phyloP scores from a whole-genome alignment of 176 grass and related monocot genomes.

The Secale cereale region DNA sequence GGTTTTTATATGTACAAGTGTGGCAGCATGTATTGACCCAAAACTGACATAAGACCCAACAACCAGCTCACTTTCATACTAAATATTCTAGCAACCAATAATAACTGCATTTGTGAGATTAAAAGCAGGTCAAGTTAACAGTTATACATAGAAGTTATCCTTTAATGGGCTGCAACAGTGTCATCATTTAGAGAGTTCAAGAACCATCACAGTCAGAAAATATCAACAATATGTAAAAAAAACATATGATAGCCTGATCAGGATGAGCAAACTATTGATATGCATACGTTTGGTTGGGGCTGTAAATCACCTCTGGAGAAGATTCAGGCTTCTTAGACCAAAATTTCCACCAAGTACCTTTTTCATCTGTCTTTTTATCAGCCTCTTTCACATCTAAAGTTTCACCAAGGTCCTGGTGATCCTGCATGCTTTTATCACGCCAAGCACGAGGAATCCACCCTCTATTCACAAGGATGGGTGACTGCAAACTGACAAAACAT shows the following conservation, averaged over 20 bases:
- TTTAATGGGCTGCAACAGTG: not conserved
- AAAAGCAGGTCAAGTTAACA: not conserved
- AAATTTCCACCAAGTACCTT: slow-evolving; percentile 80
- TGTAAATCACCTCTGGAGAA: slow-evolving; percentile 46
- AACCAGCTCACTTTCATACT: not conserved
- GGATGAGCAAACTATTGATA: slow-evolving; percentile 15
- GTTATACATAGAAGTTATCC: not conserved
- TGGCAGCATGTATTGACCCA: not conserved
- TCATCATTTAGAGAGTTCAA: slow-evolving; percentile 5
- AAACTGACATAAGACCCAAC: not conserved
- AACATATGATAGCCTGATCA: not conserved
- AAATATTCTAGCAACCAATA: not conserved
- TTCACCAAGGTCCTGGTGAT: slow-evolving; percentile 35
- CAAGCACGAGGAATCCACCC: slow-evolving; percentile 89
- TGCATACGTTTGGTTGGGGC: slow-evolving; percentile 9
- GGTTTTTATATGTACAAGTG: not conserved
- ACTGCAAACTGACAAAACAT: slow-evolving; percentile 78
- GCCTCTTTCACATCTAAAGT: slow-evolving; percentile 31
- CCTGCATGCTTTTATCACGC: slow-evolving; percentile 56
- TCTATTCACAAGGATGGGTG: slow-evolving; percentile 88
- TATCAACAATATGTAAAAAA: not conserved
- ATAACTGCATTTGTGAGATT: not conserved
- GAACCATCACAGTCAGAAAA: not conserved
- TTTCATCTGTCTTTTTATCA: slow-evolving; percentile 32
- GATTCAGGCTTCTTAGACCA: slow-evolving; percentile 63